Evolutionary conservation across 148 eudicot species (phyloP).

Genomic region (Amaranthus palmeri): DNA sequence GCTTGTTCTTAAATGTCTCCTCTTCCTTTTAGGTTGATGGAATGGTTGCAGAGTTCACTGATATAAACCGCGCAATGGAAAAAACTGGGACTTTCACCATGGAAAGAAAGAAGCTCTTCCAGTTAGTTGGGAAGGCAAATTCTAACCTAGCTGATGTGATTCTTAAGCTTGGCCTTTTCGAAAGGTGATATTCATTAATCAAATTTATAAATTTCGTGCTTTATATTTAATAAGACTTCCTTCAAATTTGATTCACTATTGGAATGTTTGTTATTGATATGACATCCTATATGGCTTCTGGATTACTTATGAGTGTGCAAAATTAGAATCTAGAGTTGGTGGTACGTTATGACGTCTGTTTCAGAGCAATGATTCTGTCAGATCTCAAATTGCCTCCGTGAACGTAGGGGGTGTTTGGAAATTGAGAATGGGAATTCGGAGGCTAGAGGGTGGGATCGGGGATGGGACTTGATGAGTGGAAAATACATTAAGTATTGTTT

Average conservation of each 20-base stretch:
- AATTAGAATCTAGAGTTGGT: no score
- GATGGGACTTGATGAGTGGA: no score
- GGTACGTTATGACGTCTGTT: not conserved
- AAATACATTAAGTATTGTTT: no score
- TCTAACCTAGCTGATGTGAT: constrained; percentile 95
- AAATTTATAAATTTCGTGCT: not conserved
- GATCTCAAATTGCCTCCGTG: not conserved
- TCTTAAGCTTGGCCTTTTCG: constrained; percentile 94
- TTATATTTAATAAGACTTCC: not conserved
- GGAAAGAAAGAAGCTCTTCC: constrained; percentile 91
- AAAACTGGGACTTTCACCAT: constrained; percentile 91
- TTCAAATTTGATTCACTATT: not conserved
- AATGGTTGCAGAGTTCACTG: constrained; percentile 94
- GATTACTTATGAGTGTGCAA: no score
- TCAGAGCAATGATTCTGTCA: not conserved
- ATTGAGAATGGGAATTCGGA: no score
- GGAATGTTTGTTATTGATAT: no score
- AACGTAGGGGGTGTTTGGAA: no score
- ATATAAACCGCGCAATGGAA: constrained; percentile 95
- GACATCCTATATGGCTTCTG: no score
- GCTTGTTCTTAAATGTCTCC: constrained; percentile 11
- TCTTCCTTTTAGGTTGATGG: constrained; percentile 71
- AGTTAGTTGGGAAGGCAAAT: constrained; percentile 93
- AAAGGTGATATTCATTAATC: constrained; percentile 45
- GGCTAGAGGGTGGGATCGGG: no score